phyloP scores from a whole-genome alignment of 2,329 filamentous ascomycete species.

The Ophiocordyceps australis region DNA sequence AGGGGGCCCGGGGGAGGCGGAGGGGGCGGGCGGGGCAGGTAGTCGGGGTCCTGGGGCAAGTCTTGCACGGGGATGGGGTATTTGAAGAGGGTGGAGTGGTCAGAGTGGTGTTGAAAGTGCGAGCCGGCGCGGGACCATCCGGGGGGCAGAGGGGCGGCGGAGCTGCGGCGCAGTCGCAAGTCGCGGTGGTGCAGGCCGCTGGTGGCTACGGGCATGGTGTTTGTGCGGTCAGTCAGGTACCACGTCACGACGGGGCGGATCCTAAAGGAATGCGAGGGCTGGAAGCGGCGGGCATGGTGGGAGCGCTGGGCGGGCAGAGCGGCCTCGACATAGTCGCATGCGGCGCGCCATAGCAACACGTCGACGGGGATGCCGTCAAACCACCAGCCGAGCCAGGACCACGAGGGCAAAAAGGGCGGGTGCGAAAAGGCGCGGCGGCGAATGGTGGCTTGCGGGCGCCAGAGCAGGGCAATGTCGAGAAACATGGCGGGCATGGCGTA shows the following conservation, averaged over 20 bases:
- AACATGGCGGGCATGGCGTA: conserved; percentile 28
- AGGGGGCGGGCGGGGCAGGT: conserved; percentile 12
- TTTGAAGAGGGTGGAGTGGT: conserved; percentile 18
- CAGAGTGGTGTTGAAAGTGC: conserved; percentile 20
- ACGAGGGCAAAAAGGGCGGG: conserved; percentile 21
- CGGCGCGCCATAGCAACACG: conserved; percentile 21
- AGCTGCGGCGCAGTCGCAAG: conserved; percentile 13
- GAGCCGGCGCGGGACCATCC: conserved; percentile 19
- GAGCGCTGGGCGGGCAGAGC: conserved; percentile 12
- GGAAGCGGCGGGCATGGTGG: conserved; percentile 14
- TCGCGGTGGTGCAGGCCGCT: conserved; percentile 20
- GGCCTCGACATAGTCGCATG: conserved; percentile 23
- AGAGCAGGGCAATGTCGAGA: conserved; percentile 23
- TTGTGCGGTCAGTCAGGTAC: conserved; percentile 19
- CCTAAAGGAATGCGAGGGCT: conserved; percentile 17
- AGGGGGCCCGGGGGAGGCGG: conserved; percentile 17
- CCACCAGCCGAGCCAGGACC: conserved; percentile 30
- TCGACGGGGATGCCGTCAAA: conserved; percentile 24
- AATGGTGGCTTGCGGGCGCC: conserved; percentile 23
- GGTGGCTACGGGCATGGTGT: conserved; percentile 15
- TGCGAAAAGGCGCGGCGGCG: conserved; percentile 16
- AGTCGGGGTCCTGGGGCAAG: conserved; percentile 9
- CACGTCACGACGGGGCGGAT: conserved; percentile 18
- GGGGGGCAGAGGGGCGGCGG: conserved; percentile 13
- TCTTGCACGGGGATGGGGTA: conserved; percentile 23